phyloP scores from a whole-genome alignment of 179 eudicot species.

The Corrigiola litoralis region DNA sequence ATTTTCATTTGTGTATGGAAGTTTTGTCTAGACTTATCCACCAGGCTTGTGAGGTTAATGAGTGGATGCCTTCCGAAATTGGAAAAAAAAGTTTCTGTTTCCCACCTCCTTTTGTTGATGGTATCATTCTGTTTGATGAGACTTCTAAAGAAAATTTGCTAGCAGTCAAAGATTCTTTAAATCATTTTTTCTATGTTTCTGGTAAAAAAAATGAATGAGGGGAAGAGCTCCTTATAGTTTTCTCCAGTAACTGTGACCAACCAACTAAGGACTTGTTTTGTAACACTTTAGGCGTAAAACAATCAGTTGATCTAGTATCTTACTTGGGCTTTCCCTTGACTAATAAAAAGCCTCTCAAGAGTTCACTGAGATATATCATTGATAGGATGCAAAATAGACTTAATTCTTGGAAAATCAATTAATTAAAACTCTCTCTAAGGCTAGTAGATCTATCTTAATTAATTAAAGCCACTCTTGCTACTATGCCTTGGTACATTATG shows the following conservation, averaged over 20 bases:
- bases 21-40: not conserved
- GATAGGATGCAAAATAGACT: not conserved
- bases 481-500: too few relatives aligned
- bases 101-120: not conserved
- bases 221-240: too few relatives aligned
- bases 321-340: not conserved
- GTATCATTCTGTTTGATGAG: not conserved
- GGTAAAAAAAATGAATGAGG: too few relatives aligned
- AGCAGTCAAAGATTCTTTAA: too few relatives aligned
- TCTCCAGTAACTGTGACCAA: too few relatives aligned
- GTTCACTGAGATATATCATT: not conserved
- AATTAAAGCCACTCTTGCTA: too few relatives aligned
- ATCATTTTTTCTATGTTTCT: too few relatives aligned
- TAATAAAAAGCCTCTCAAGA: not conserved
- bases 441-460: not conserved
- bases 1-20: not conserved
- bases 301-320: too few relatives aligned
- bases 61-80: not conserved
- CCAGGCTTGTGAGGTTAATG: not conserved
- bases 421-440: not conserved
- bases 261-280: too few relatives aligned
- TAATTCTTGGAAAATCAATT: not conserved
- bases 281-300: too few relatives aligned
- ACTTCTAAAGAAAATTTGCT: too few relatives aligned
- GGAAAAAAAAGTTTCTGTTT: not conserved